Evolutionary conservation across 1,284 basidiomycete genomes (phyloP).

Genomic region (Vanrija sp.): DNA sequence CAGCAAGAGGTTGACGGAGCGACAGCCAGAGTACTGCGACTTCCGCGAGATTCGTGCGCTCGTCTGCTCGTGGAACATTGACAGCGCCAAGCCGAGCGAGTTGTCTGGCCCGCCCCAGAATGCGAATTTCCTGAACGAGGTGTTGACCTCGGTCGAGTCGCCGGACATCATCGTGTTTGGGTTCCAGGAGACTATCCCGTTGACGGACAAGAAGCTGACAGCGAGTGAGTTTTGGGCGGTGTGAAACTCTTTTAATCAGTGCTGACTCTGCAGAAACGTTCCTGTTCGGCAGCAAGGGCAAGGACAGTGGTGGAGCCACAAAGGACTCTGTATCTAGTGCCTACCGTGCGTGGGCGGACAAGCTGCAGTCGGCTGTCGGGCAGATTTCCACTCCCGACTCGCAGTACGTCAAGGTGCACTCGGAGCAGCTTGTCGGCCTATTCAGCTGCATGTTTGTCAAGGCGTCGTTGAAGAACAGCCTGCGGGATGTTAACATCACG

Average conservation of each 20-base stretch:
- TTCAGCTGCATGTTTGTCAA: constrained; percentile 81
- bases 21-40: constrained; percentile 71
- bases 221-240: constrained; percentile 56
- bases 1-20: constrained; percentile 68
- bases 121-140: constrained; percentile 66
- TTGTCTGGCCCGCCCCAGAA: constrained; percentile 64
- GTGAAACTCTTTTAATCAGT: background rate
- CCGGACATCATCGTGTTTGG: constrained; percentile 92
- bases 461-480: constrained; percentile 43
- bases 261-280: constrained; percentile 59
- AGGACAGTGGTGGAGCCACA: constrained; percentile 42
- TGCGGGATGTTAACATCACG: constrained; percentile 70
- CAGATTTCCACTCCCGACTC: constrained; percentile 60
- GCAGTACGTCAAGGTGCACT: constrained; percentile 73
- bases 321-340: constrained; percentile 68
- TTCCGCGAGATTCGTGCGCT: constrained; percentile 75
- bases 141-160: constrained; percentile 62
- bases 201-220: constrained; percentile 84
- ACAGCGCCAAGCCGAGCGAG: constrained; percentile 75
- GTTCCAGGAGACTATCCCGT: constrained; percentile 91
- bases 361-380: constrained; percentile 67
- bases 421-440: constrained; percentile 85
- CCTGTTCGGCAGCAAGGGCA: constrained; percentile 68
- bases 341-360: constrained; percentile 84
- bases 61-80: constrained; percentile 91